Percentiles rank a stretch among this genome's conserved stretches.
Evolutionary conservation across 345 rosid genomes (phyloP).

Genomic region (Sonneratia caseolaris): DNA sequence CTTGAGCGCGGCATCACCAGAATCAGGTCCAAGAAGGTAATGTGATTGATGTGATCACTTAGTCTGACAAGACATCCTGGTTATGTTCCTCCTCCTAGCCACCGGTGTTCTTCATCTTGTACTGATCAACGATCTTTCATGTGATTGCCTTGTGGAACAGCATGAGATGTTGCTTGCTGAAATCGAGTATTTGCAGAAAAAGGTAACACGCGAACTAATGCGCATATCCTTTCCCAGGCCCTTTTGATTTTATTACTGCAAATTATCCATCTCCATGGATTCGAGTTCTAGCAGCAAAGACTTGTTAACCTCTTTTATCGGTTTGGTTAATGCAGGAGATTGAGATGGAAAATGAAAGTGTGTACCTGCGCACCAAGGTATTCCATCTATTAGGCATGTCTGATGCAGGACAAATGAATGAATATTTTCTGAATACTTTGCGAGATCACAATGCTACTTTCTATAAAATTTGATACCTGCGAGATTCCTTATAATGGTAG

Average conservation of each 20-base stretch:
- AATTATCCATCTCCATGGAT: neutral
- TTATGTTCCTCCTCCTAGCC: neutral
- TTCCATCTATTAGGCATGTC: too few species aligned
- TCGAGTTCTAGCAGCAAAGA: neutral
- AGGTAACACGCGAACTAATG: slow-evolving; percentile 29
- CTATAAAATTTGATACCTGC: too few species aligned
- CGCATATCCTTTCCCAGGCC: neutral
- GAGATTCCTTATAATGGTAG: too few species aligned
- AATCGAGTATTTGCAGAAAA: slow-evolving; percentile 82
- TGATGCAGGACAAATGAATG: neutral
- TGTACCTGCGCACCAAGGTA: slow-evolving; percentile 78
- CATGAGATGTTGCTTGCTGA: slow-evolving; percentile 92
- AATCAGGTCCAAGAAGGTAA: slow-evolving; percentile 95
- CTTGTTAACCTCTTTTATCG: neutral
- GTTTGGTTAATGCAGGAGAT: slow-evolving; percentile 41
- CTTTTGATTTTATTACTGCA: too few species aligned
- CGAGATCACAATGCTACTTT: too few species aligned
- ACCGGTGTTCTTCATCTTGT: neutral
- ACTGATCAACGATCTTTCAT: neutral
- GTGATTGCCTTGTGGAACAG: slow-evolving; percentile 25
- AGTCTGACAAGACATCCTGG: neutral
- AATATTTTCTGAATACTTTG: neutral
- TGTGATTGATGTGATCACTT: neutral
- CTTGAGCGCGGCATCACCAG: slow-evolving; percentile 90
- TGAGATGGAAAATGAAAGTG: slow-evolving; percentile 81